Evolutionary conservation across 148 eudicot genomes (phyloP), one percentile per base, ranked within the genome.

Genomic region (Spergularia bocconei): DNA sequence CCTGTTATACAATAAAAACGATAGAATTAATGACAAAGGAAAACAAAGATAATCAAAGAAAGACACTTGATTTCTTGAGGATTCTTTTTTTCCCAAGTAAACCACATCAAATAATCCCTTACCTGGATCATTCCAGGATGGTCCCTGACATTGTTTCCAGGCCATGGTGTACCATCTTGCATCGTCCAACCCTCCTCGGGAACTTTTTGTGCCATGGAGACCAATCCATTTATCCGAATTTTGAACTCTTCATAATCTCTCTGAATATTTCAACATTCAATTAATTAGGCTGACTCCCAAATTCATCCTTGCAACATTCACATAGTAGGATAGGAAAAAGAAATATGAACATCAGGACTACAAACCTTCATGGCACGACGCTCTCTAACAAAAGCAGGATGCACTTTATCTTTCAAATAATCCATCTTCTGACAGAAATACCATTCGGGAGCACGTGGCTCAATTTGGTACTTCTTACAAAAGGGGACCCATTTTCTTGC

Each of bases 41-140:
- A 48, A 25, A 33, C 10, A 56, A 39, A 67, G 66, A 21, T 25
- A 51, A 1, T 7, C 25, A 21, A 48, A 73, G 36, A 66, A 67
- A 19, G 21, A 20, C 70, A 17, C 54, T 44, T 19, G 13, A 67
- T 6, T 4, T 12, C 0, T 13, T 41, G n/a, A 55, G 10, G 3
- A 20, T 1, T 29, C 36, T 29, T 29, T 29, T 44, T 44, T 44
- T 23, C 5, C 47, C 5, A 16, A 53, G 5, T 2, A 59, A 12
- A 33, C 47, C 50, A 51, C 20, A 51, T 23, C 70, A 57, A 39
- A 64, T 29, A 51, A 60, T 33, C 56, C 3, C 51, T 56, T 47
- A 95, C 97, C 96, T 95, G 97, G 56, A 95, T 95, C 96, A 95
- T 95, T 85, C 97, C 97, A 51, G 99, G 99, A 79, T 95, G 99